Base-by-base conservation (phyloP, 768 basidiomycete species). In the Calvatia gigantea region DNA sequence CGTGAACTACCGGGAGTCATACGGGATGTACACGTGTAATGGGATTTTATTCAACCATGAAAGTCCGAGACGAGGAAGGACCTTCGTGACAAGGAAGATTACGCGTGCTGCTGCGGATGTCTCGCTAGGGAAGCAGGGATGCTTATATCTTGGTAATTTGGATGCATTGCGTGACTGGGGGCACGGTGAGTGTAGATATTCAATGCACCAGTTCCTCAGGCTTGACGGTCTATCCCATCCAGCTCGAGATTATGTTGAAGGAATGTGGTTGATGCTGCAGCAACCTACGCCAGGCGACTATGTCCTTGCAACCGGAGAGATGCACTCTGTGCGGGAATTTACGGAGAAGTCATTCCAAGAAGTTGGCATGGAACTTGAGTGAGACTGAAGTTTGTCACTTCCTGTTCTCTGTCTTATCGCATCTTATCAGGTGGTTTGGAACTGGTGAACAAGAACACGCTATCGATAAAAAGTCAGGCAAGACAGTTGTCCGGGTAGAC, bases 31-130 rank as follows among this genome's bases (percentile, higher is more conserved):
- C 73, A 91, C 94, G 15, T 94, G 91, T 72, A 97, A 97, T 70
- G 95, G 95, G 45, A 98, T 98, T 66, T 73, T 98, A 62, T 98
- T 97, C 85, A 97, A 98, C 69, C 95, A 98, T 73, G 95, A 98
- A 75, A 96, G 94, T 63, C 95, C 96, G 12, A 82, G 95, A 47
- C 81, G 95, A 62, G 95, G 95, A 19, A 77, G 94, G 67, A 98
- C 94, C 6, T 98, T 98, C 74, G 94, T 98, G 62, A 97, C 95
- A 38, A 80, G 94, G 66, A 98, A 98, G 77, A 97, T 98, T 64
- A 78, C 90, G 42, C 80, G 95, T 58, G 94, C 94, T 8, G 94
- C 85, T 15, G 94, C 95, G 6, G 95, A 98, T 66, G 98, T 98
- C 65, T 78, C 79, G 56, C 71, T 94, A 46, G 92, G 91, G 53